Evolutionary conservation across 805 yeast species (phyloP), one percentile per base, ranked within the genome.

Genomic region (Metschnikowia vanudenii): DNA sequence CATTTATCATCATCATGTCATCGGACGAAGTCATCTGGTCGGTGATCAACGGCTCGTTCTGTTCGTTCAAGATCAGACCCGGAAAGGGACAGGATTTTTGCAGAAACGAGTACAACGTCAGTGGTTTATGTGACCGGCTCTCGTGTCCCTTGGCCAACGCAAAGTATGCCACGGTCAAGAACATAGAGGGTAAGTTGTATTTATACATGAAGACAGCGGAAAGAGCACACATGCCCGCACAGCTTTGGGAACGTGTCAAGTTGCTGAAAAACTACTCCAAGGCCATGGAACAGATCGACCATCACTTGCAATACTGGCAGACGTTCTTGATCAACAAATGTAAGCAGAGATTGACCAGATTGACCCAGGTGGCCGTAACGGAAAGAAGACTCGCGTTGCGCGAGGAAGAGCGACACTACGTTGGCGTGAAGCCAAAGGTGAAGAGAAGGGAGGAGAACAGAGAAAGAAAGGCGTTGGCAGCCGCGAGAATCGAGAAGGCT

Each of bases 121-220:
- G 89, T 54, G 99, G 99, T 52, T 76, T 94, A 46, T 94, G 99
- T 67, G 80, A 84, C 45, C 81, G 99, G 60, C 90, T 84, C 64
- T 87, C 97, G 4, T 94, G 99, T 65, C 99, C 99, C 1, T 73
- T 94, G 50, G 99, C 99, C 20, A 94, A 89, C 65, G 88, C 96
- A 14, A 80, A 87, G 60, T 88, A 88, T 68, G 96, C 96, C 28
- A 88, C 96, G 0, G 88, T 88, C 37, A 85, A 88, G 61, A 83
- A 80, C 56, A 76, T 85, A 24, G 88, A 85, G 54, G 96, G 96
- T 6, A 80, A 80, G 62, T 69, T 89, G 39, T 88, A 88, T 59
- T 70, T 88, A 30, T 94, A 94, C 69, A 94, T 94, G 89, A 94
- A 94, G 66, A 94, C 98, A 1, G 96, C 95, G 1, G 99, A 94